Conservation (phyloP, 1,284 basidiomycete species). For the Ganoderma lingzhi region DNA sequence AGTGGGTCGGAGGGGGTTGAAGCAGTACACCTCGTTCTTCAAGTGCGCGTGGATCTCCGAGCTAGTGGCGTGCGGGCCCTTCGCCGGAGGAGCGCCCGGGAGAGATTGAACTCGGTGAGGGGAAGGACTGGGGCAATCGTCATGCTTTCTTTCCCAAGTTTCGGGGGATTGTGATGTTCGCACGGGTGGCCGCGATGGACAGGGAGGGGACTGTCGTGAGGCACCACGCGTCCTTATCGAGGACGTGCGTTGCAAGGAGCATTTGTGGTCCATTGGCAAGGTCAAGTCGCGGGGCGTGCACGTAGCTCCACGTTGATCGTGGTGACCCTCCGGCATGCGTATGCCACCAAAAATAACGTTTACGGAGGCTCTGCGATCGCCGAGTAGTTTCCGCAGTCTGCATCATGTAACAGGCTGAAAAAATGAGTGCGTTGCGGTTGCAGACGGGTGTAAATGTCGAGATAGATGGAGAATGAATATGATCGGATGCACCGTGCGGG, state of each 20-base stretch:
- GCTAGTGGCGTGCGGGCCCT: conserved; percentile 40
- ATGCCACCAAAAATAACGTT: conserved; percentile 22
- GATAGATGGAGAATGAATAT: too few species aligned
- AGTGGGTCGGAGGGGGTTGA: conserved; percentile 64
- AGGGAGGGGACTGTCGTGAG: conserved; percentile 58
- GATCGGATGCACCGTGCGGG: too few species aligned
- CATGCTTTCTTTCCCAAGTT: conserved; percentile 37
- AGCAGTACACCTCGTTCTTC: conserved; percentile 72
- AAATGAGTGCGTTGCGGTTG: too few species aligned
- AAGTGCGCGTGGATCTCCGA: conserved; percentile 80
- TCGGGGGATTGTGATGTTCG: conserved; percentile 66
- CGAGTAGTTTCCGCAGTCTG: conserved; percentile 36
- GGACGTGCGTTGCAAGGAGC: conserved; percentile 68
- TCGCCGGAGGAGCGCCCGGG: conserved; percentile 8
- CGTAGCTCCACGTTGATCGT: too few species aligned
- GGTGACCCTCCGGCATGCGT: too few species aligned
- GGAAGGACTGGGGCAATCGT: conserved; percentile 68
- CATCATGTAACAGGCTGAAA: too few species aligned
- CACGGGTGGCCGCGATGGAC: conserved; percentile 66
- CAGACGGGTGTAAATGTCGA: too few species aligned
- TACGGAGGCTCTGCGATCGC: conserved; percentile 31
- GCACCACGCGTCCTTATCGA: conserved; percentile 92
- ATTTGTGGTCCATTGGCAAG: too few species aligned
- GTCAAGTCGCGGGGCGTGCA: too few species aligned
- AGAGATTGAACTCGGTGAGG: conserved; percentile 66